phyloP scores from a whole-genome alignment of 2,329 filamentous ascomycete genomes.

The Mollisia scopiformis region DNA sequence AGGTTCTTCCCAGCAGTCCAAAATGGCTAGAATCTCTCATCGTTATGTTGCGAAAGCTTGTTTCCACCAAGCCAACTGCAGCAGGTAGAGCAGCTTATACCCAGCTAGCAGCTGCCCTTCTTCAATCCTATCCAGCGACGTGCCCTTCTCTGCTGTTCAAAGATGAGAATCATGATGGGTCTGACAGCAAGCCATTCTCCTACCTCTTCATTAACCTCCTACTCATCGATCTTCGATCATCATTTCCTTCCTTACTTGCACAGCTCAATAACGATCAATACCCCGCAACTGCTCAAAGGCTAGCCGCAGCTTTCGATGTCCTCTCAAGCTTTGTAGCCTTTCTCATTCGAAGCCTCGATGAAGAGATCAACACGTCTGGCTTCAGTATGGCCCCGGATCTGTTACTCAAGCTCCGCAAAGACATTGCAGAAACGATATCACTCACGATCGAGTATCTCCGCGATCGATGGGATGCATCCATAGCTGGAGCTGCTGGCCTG shows the following conservation, averaged over 20 bases:
- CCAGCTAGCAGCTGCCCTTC: conserved; percentile 58
- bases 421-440: conserved; percentile 65
- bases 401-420: conserved; percentile 62
- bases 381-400: conserved; percentile 58
- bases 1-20: conserved; percentile 54
- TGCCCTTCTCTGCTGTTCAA: conserved; percentile 56
- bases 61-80: conserved; percentile 56
- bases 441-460: conserved; percentile 67
- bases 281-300: conserved; percentile 49
- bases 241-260: conserved; percentile 61
- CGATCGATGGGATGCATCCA: conserved; percentile 69
- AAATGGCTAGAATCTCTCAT: conserved; percentile 55
- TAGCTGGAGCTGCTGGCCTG: conserved; percentile 63
- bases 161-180: conserved; percentile 33
- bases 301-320: conserved; percentile 66
- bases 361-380: conserved; percentile 37
- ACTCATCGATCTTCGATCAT: conserved; percentile 66
- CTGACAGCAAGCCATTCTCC: conserved; percentile 55
- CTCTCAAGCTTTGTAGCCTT: conserved; percentile 61
- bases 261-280: conserved; percentile 61
- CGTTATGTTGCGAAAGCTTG: conserved; percentile 53
- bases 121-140: conserved; percentile 55
- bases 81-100: conserved; percentile 61
- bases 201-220: conserved; percentile 68
- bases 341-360: conserved; percentile 57